Evolutionary conservation across 1,139 yeast genomes (phyloP).

Genomic region (Taphrina sp.): DNA sequence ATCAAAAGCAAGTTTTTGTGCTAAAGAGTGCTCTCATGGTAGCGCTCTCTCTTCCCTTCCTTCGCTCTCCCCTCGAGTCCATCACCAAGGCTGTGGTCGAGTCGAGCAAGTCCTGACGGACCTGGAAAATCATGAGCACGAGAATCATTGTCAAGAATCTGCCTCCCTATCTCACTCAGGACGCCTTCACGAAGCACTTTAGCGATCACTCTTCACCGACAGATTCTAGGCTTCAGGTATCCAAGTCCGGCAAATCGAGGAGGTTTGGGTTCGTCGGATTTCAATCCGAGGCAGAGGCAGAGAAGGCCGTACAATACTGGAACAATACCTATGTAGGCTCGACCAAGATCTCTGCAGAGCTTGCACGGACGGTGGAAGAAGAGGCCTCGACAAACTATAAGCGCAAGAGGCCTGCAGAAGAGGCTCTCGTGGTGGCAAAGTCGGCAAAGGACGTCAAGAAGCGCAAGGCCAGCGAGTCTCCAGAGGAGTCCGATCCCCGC

Average conservation of each 20-base stretch:
- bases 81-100: too few relatives aligned
- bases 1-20: too few relatives aligned
- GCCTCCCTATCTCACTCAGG: conserved; percentile 78
- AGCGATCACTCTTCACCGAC: conserved; percentile 62
- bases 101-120: too few relatives aligned
- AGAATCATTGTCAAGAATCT: conserved; percentile 93
- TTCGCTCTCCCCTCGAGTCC: too few relatives aligned
- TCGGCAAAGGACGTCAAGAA: conserved; percentile 38
- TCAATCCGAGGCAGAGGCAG: conserved; percentile 69
- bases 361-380: conserved; percentile 57
- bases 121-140: conserved; percentile 45
- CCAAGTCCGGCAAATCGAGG: conserved; percentile 75
- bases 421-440: conserved; percentile 72
- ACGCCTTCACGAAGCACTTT: conserved; percentile 68
- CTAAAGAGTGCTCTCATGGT: too few relatives aligned
- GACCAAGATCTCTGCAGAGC: conserved; percentile 68
- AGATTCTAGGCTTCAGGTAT: conserved; percentile 80
- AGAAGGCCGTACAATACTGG: conserved; percentile 71
- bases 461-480: neutral
- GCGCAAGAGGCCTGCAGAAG: conserved; percentile 47
- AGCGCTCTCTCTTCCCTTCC: too few relatives aligned
- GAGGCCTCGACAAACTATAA: conserved; percentile 28
- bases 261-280: conserved; percentile 92
- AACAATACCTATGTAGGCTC: conserved; percentile 80
- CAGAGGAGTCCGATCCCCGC: conserved; percentile 53